Evolutionary conservation across 139 green algal genomes (phyloP).

Genomic region (Chlamydomonas applanata): DNA sequence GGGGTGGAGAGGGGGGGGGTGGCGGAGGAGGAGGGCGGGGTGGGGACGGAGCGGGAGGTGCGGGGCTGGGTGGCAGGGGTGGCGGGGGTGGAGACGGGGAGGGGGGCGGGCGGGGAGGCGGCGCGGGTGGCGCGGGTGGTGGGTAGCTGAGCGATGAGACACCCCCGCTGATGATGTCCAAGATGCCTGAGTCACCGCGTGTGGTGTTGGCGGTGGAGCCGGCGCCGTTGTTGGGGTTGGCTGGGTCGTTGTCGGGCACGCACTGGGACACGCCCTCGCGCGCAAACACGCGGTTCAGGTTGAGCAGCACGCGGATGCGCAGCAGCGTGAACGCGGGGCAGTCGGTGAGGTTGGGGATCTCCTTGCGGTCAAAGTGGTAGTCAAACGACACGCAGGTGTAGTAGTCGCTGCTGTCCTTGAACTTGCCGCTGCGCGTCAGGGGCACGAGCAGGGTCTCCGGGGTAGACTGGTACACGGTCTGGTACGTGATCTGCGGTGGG

Average conservation of each 20-base stretch:
- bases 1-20: no score
- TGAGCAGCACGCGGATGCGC: neutral
- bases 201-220: neutral
- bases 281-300: conserved; percentile 3
- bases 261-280: neutral
- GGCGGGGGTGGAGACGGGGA: no score
- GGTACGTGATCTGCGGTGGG: neutral
- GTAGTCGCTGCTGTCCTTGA: conserved; percentile 4
- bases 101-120: no score
- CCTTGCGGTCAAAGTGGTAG: neutral
- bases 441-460: neutral
- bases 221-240: neutral
- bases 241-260: conserved; percentile 2
- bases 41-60: no score
- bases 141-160: no score
- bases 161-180: neutral
- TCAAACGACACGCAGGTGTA: conserved; percentile 1
- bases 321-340: neutral
- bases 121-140: no score
- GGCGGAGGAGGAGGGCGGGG: no score
- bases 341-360: neutral
- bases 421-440: neutral
- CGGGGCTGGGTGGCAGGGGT: no score
- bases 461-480: neutral
- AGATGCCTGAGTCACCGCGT: neutral